phyloP scores from a whole-genome alignment of 2,329 filamentous ascomycete species.

The Juglanconis sp. region DNA sequence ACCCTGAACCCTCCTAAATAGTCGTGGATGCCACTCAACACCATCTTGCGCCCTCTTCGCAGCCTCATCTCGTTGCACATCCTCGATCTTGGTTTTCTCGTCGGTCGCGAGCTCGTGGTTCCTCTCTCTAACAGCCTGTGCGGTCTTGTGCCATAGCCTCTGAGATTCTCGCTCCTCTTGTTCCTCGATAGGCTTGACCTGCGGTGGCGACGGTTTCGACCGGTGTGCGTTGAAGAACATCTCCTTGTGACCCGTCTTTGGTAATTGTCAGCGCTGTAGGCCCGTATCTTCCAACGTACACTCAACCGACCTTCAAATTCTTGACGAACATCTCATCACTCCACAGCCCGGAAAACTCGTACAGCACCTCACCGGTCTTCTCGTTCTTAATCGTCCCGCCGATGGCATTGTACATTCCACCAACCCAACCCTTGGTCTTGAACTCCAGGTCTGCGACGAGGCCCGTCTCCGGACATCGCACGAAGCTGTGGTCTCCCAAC shows the following conservation, averaged over 20 bases:
- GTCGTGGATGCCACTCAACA: constrained; percentile 80
- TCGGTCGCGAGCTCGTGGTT: constrained; percentile 89
- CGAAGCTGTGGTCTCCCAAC: constrained; percentile 90
- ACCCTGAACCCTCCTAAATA: constrained; percentile 75
- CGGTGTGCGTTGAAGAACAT: constrained; percentile 83
- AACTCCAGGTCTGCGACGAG: constrained; percentile 92
- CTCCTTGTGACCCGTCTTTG: constrained; percentile 81
- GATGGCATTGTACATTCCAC: constrained; percentile 94
- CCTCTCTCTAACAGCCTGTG: constrained; percentile 74
- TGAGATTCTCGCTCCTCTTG: constrained; percentile 91
- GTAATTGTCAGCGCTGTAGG: constrained; percentile 13
- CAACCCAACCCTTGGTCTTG: constrained; percentile 97
- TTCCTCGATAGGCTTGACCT: constrained; percentile 74
- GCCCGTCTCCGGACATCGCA: constrained; percentile 84
- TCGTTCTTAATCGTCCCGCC: constrained; percentile 88
- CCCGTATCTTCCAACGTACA: no score
- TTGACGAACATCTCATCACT: constrained; percentile 93
- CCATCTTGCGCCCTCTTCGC: constrained; percentile 73
- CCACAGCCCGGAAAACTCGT: constrained; percentile 89
- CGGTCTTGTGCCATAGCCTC: constrained; percentile 78
- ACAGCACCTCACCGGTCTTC: constrained; percentile 81
- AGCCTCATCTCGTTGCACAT: constrained; percentile 85
- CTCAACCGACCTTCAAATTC: constrained; percentile 62
- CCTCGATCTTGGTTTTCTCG: constrained; percentile 95
- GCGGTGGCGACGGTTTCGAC: constrained; percentile 72